Conservation (phyloP, 805 yeast genomes). For the Grigorovia transvaalensis region DNA sequence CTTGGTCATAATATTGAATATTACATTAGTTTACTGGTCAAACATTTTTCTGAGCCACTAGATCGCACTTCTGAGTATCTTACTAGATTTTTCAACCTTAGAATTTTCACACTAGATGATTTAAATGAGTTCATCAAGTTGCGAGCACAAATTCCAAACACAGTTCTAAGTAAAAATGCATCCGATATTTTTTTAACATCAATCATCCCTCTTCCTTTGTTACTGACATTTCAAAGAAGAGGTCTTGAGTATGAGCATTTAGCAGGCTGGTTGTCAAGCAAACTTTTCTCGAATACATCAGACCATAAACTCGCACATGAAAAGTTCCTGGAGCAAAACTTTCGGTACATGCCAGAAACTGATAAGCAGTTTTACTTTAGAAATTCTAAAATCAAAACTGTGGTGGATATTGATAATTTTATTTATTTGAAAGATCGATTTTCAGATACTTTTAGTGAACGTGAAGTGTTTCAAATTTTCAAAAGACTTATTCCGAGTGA, state of each 20-base stretch:
- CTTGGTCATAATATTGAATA: not conserved
- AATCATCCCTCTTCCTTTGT: not conserved
- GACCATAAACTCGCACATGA: not conserved
- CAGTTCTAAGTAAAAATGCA: not conserved
- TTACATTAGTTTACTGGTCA: not conserved
- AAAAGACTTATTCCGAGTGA: too few relatives aligned
- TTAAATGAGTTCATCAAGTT: not conserved
- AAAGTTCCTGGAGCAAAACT: not conserved
- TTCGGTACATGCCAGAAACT: not conserved
- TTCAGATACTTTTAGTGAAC: not conserved
- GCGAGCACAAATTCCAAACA: not conserved
- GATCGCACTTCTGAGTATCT: not conserved
- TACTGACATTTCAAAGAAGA: too few relatives aligned
- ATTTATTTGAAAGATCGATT: not conserved
- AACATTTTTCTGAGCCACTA: not conserved
- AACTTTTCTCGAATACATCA: not conserved
- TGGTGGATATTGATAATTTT: not conserved
- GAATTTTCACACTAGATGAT: not conserved
- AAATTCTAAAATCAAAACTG: not conserved
- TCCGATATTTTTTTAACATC: not conserved
- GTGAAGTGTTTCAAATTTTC: too few relatives aligned
- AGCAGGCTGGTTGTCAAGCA: not conserved
- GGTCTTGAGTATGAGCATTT: too few relatives aligned
- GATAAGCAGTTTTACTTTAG: not conserved
- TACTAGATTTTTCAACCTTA: too few relatives aligned